These are phyloP conservation scores for Phaeotremella fagi DNA, from an alignment of 768 basidiomycete species.

Conservation along the genomic window DNA sequence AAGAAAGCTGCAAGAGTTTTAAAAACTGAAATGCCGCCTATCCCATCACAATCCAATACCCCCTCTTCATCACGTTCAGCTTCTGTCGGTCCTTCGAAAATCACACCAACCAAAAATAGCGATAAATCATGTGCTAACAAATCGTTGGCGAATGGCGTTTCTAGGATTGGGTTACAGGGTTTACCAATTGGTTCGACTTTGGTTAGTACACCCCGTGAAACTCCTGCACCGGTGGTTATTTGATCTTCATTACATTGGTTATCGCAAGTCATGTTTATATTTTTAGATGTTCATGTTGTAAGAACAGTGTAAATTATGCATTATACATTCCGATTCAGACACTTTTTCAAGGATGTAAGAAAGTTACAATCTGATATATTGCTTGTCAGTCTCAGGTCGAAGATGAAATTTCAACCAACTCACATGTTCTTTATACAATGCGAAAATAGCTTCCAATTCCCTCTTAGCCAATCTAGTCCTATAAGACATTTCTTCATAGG, in stretches of 20 bases:
- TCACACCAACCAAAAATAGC: background rate
- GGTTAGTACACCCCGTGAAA: slow-evolving; percentile 17
- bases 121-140: background rate
- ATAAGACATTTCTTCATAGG: slow-evolving; percentile 90
- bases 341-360: slow-evolving; percentile 30
- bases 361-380: slow-evolving; percentile 40
- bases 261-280: too few relatives aligned
- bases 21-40: slow-evolving; percentile 67
- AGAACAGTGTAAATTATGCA: too few relatives aligned
- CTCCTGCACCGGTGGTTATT: background rate
- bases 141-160: background rate
- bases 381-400: too few relatives aligned
- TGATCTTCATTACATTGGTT: too few relatives aligned
- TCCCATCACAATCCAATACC: slow-evolving; percentile 21
- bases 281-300: too few relatives aligned
- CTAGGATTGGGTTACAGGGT: slow-evolving; percentile 1
- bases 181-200: slow-evolving; percentile 26
- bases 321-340: background rate
- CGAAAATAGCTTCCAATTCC: slow-evolving; percentile 74
- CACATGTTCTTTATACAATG: slow-evolving; percentile 84
- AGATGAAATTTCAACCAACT: slow-evolving; percentile 44
- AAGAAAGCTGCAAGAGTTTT: slow-evolving; percentile 78
- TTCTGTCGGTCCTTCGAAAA: slow-evolving; percentile 9
- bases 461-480: slow-evolving; percentile 77
- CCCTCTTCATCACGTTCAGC: slow-evolving; percentile 25